Evolutionary conservation across 1,284 basidiomycete species (phyloP).

Genomic region (Malassezia globosa): DNA sequence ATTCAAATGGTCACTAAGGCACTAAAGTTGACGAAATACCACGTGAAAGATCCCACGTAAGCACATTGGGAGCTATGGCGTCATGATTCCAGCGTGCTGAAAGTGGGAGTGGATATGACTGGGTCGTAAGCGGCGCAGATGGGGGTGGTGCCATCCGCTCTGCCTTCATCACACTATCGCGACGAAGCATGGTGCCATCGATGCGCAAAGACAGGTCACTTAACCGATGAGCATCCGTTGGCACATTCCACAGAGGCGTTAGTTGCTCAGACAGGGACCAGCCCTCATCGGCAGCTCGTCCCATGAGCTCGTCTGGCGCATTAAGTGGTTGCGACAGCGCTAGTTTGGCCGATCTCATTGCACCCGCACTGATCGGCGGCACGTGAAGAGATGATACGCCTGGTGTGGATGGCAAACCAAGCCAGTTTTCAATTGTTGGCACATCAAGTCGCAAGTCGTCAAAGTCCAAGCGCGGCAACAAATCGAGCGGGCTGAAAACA

Average conservation of each 20-base stretch:
- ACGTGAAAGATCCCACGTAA: not conserved
- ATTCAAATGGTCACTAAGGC: not conserved
- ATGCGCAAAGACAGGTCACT: not conserved
- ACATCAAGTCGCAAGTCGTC: conserved; percentile 11
- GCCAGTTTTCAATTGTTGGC: conserved; percentile 1
- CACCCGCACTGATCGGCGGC: not conserved
- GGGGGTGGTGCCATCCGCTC: not conserved
- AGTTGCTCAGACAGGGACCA: not conserved
- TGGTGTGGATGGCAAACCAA: not conserved
- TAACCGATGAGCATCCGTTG: not conserved
- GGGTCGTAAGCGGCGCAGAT: not conserved
- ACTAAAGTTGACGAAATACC: not conserved
- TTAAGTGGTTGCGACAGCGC: not conserved
- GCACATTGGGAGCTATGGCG: not conserved
- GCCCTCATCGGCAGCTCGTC: not conserved
- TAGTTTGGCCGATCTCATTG: not conserved
- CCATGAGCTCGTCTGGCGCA: not conserved
- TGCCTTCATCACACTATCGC: not conserved
- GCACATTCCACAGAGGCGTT: not conserved
- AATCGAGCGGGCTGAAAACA: conserved; percentile 15
- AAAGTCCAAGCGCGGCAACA: conserved; percentile 15
- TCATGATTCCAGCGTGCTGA: not conserved
- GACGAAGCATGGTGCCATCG: not conserved
- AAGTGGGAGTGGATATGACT: not conserved
- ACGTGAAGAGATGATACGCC: not conserved